Base-by-base conservation (phyloP, 1,284 basidiomycete species). In the Ceratobasidium sp. region DNA sequence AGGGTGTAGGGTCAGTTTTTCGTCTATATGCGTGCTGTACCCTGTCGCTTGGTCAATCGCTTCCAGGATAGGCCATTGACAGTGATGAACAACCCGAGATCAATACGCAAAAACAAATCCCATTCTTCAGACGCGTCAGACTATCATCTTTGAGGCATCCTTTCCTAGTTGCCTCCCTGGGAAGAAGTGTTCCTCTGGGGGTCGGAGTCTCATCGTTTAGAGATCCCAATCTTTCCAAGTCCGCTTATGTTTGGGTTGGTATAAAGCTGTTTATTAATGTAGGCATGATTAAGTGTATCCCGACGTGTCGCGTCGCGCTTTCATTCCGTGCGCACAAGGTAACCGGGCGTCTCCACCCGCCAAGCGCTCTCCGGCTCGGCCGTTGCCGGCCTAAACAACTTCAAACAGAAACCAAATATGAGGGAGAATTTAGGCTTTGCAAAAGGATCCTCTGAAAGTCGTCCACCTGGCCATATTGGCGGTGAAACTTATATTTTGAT, bases 161-260 rank as follows among this genome's bases (percentile, higher is more conserved):
- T 51, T 37, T 66, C 44, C 8, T 29, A 51, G 25, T 13, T 17
- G n/a, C 25, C n/a, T 37, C 56, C 32, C 37, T 19, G 37, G 29
- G 68, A 6, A 49, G 68, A 43, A 54, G 32, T 4, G 19, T 40
- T 59, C 22, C 61, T 62, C 61, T 32, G 40, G 40, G 61, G 40
- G 40, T 59, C 34, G 40, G 68, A 70, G 68, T 54, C 52, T 62
- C 61, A 62, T 62, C 37, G 37, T 40, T 62, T 37, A 62, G 61
- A n/a, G 40, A 43, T 5, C 13, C 34, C 22, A 19, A 62, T 44
- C n/a, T 22, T 40, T 43, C 17, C 40, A 62, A 62, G 61, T 62
- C 61, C 61, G 61, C 61, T 62, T 22, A 11, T 62, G 22, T 62
- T 62, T 62, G 61, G 61, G 15, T 17, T 11, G 6, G 6, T 62